Percentiles rank a stretch among this genome's conserved stretches.
Conservation (phyloP, 371 early-diverging fungal genomes). For the Modicella reniformis region DNA sequence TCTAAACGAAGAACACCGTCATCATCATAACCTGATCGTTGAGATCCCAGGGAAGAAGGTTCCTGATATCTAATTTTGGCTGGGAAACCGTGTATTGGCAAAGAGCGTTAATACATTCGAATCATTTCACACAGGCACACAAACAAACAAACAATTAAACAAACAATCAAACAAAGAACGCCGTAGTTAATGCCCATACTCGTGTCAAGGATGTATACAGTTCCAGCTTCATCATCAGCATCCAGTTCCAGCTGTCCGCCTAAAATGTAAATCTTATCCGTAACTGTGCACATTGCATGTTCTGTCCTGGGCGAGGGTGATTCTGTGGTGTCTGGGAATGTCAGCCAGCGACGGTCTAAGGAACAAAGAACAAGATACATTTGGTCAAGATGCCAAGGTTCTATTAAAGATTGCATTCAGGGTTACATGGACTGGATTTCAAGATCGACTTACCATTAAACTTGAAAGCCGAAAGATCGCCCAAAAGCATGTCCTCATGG, state of each 20-base stretch:
- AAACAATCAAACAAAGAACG: no score
- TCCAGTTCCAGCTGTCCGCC: slow-evolving; percentile 69
- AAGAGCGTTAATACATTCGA: background rate
- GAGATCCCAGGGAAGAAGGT: slow-evolving; percentile 23
- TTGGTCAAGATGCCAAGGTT: background rate
- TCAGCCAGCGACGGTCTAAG: slow-evolving; percentile 74
- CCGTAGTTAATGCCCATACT: no score
- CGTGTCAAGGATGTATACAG: slow-evolving; percentile 75
- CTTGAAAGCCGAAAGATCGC: slow-evolving; percentile 79
- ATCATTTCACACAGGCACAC: no score
- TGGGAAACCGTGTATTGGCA: slow-evolving; percentile 1
- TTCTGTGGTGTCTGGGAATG: slow-evolving; percentile 74
- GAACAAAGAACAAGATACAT: background rate
- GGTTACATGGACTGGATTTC: no score
- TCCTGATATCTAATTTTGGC: slow-evolving; percentile 76
- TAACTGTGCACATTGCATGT: slow-evolving; percentile 71
- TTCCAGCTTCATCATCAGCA: slow-evolving; percentile 61
- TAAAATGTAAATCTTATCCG: slow-evolving; percentile 71
- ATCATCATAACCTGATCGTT: slow-evolving; percentile 30
- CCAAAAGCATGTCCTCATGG: slow-evolving; percentile 69
- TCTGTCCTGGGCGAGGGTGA: slow-evolving; percentile 73
- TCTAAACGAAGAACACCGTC: slow-evolving; percentile 15
- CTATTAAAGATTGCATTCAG: no score
- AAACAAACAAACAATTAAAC: no score
- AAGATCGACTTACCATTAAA: slow-evolving; percentile 73